Evolutionary conservation across 345 rosid species (phyloP).

Genomic region (Salix udensis): DNA sequence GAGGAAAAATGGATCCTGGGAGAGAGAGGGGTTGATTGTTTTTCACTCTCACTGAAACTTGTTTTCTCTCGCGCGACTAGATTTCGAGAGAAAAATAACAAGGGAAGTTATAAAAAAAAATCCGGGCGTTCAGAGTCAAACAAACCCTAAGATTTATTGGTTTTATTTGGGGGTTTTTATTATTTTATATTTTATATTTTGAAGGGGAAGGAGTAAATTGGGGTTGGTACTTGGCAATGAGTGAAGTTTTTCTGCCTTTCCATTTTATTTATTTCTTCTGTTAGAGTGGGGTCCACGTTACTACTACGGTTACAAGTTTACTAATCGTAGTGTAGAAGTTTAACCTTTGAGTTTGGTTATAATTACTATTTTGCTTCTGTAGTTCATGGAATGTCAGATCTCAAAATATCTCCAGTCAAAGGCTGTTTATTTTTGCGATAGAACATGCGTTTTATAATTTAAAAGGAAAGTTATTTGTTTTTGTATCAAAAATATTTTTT

Average conservation of each 20-base stretch:
- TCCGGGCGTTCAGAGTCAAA: neutral
- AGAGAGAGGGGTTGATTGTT: slow-evolving; percentile 21
- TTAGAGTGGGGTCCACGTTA: neutral
- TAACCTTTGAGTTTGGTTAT: neutral
- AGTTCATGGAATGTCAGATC: neutral
- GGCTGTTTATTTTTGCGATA: no score
- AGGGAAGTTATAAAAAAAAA: neutral
- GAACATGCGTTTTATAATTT: no score
- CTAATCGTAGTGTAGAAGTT: neutral
- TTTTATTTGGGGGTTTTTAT: neutral
- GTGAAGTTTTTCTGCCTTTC: slow-evolving; percentile 3
- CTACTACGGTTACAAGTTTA: neutral
- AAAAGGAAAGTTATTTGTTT: no score
- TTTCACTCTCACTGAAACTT: slow-evolving; percentile 32
- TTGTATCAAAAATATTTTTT: no score
- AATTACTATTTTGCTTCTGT: neutral
- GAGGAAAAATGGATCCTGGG: slow-evolving; percentile 35
- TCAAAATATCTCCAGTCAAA: neutral
- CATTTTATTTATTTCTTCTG: neutral
- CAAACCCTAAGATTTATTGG: slow-evolving; percentile 19
- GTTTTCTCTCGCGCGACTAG: slow-evolving; percentile 37
- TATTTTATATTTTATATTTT: neutral
- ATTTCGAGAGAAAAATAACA: neutral
- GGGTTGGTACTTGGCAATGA: neutral
- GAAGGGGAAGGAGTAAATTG: neutral